A percentile compares a stretch with the other conserved stretches of the same genome.
Evolutionary conservation across 139 green algal species (phyloP).

Genomic region (Zygnema cylindricum): DNA sequence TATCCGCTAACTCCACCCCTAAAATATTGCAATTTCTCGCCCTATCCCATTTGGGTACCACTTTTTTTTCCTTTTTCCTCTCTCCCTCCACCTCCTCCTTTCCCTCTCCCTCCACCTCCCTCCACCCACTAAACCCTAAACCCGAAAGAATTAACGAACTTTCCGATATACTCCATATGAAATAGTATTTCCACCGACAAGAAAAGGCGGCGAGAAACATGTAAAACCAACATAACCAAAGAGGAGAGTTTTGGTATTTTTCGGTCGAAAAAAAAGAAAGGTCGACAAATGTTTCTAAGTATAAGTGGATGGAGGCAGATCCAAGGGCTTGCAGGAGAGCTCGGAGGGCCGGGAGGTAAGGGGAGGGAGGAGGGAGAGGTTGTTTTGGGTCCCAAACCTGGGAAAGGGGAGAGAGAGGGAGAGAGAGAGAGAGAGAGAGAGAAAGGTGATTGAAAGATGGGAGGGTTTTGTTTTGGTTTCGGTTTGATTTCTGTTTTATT

Average conservation of each 20-base stretch:
- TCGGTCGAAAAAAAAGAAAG: background rate
- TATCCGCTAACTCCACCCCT: slow-evolving; percentile 45
- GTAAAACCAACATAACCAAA: slow-evolving; percentile 24
- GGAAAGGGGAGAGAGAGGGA: too few species aligned
- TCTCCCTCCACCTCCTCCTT: background rate
- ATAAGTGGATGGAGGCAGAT: slow-evolving; percentile 7
- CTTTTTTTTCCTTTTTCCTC: too few species aligned
- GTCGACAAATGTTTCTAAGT: background rate
- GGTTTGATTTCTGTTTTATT: too few species aligned
- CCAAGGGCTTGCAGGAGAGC: slow-evolving; percentile 1
- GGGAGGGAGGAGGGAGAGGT: background rate
- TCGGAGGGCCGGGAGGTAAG: background rate
- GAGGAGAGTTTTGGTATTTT: slow-evolving; percentile 2
- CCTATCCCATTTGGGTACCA: slow-evolving; percentile 46
- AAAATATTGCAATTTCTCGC: slow-evolving; percentile 53
- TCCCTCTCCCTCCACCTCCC: slow-evolving; percentile 38
- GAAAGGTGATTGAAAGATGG: too few species aligned
- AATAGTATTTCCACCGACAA: slow-evolving; percentile 64
- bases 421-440: too few species aligned
- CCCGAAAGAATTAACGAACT: slow-evolving; percentile 44
- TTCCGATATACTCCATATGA: slow-evolving; percentile 59
- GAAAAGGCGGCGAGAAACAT: slow-evolving; percentile 38
- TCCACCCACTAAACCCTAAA: slow-evolving; percentile 59
- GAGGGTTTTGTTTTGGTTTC: too few species aligned
- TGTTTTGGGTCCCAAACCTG: slow-evolving; percentile 21